Evolutionary conservation across 2,329 filamentous ascomycete species (phyloP), one percentile per base, ranked within the genome.

Genomic region (Venturia effusa): DNA sequence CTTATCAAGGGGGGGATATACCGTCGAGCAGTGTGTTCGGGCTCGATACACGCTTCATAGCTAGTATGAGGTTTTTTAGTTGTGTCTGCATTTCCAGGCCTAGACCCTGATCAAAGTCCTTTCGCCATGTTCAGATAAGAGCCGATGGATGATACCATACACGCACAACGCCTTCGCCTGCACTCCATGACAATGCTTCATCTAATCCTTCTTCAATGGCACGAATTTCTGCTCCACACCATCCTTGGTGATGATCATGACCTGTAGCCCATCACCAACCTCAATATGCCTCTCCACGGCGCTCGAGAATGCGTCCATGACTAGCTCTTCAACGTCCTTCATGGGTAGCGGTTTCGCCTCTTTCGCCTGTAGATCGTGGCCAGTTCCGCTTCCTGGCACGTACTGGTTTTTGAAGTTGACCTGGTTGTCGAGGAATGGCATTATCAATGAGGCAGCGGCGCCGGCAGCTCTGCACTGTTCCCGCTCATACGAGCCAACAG

Each of bases 321-420:
- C 93, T 71, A 99, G 75, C 68, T 88, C 85, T 79, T 96, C 89
- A 34, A 96, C 93, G 66, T 88, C 86, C 63, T 83, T 78, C 72
- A 85, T 82, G 34, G 87, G 81, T 72, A 97, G 79, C 61, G 90
- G 89, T 71, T 86, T 81, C 32, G 81, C 74, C 74, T 86, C 82
- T 69, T 88, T 83, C 77, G 88, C 84, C 79, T 89, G 79, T 70
- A 97, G 79, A 63, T 87, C 88, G 76, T 96, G 89, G 54, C 93
- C 93, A 66, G 84, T 83, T 64, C 91, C 92, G 70, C 89, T 93
- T 59, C 88, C 90, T 13, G 93, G 92, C 64, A 94, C 83, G 75
- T 96, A 96, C 81, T 97, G 93, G 76, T 99, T 99, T 84, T 97
- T 99, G 83, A 93, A 93, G 80, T 97, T 97, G 81, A 99, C 94